These are phyloP conservation scores for Aureobasidium sp. DNA, from an alignment of 2,329 filamentous ascomycete species.

Conservation along the genomic window DNA sequence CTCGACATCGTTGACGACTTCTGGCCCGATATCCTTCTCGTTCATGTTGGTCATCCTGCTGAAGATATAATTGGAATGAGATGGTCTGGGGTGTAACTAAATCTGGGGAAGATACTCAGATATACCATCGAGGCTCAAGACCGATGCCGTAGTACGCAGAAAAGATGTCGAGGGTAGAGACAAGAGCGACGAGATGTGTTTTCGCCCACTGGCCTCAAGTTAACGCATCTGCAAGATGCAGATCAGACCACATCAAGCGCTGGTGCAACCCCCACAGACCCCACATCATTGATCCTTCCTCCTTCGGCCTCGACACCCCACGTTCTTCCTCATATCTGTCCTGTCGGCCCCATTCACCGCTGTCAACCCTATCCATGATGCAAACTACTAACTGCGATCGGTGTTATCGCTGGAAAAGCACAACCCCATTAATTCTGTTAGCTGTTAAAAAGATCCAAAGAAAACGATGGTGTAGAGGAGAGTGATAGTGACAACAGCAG, in stretches of 20 bases:
- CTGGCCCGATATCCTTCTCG: constrained; percentile 1
- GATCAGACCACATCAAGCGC: not conserved
- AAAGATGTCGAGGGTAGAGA: not conserved
- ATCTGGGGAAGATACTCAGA: not conserved
- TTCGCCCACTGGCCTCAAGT: not conserved
- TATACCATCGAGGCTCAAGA: not conserved
- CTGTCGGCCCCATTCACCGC: not conserved
- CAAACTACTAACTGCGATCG: constrained; percentile 26
- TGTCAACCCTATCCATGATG: not conserved
- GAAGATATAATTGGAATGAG: not conserved
- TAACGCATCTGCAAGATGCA: not conserved
- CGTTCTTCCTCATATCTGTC: not conserved
- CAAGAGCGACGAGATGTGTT: not conserved
- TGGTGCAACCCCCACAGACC: not conserved
- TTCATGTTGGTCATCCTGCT: not conserved
- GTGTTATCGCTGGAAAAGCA: constrained; percentile 35
- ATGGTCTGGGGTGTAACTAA: constrained; percentile 1
- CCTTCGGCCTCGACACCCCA: not conserved
- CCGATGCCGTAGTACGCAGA: not conserved
- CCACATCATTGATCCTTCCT: not conserved
- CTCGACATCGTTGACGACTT: constrained; percentile 1
- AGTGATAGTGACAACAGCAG: too few relatives aligned
- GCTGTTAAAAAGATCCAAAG: too few relatives aligned
- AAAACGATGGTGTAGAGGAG: too few relatives aligned
- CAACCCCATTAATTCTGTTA: too few relatives aligned